These are phyloP conservation scores for Puccinia hordei DNA, from an alignment of 1,284 basidiomycete species.

Conservation along the genomic window DNA sequence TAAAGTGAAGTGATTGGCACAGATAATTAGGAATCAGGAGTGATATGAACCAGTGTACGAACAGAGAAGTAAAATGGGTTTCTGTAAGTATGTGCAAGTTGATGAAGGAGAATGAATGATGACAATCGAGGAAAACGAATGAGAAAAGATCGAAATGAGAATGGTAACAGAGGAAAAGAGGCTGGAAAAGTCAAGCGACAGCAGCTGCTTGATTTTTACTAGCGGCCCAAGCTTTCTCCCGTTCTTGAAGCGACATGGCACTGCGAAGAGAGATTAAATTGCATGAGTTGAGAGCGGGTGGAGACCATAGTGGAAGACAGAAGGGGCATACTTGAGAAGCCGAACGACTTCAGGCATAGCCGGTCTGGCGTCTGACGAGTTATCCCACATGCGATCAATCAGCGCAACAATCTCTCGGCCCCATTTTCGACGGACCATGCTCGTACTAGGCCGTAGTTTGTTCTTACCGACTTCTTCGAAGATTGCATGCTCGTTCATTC, in stretches of 20 bases:
- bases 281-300: neutral
- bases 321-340: conserved; percentile 21
- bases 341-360: conserved; percentile 88
- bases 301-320: neutral
- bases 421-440: conserved; percentile 81
- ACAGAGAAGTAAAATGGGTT: neutral
- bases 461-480: conserved; percentile 93
- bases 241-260: conserved; percentile 47
- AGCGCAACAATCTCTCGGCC: conserved; percentile 87
- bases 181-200: neutral
- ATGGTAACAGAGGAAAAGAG: neutral
- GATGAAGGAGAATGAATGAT: too few relatives aligned
- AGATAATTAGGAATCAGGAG: too few relatives aligned
- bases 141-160: neutral
- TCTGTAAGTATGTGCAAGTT: neutral
- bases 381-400: conserved; percentile 93
- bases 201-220: neutral
- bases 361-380: conserved; percentile 82
- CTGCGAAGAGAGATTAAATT: conserved; percentile 8
- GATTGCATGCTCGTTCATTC: conserved; percentile 72
- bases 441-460: conserved; percentile 69
- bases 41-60: neutral
- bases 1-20: too few relatives aligned
- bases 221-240: conserved; percentile 44
- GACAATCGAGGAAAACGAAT: too few relatives aligned